A percentile compares a stretch with the other conserved stretches of the same genome.
Evolutionary conservation across 192 early-diverging fungal species (phyloP).

Genomic region (Thoreauomyces humboldtii): DNA sequence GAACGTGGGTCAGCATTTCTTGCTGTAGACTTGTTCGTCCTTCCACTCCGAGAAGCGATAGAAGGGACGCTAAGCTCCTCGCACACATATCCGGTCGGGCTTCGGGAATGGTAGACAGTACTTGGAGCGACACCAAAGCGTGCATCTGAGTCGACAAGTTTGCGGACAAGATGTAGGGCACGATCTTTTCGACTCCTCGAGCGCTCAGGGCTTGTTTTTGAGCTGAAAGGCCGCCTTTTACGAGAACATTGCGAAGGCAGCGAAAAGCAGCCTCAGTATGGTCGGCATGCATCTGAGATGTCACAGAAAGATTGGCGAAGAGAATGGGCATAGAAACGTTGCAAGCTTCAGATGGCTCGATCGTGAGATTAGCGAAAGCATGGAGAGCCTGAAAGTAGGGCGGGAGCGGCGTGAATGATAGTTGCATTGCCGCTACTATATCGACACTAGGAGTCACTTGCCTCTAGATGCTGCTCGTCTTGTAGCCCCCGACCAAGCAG

Average conservation of each 20-base stretch:
- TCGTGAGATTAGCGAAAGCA: conserved; percentile 12
- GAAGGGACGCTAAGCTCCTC: not conserved
- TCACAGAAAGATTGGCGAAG: not conserved
- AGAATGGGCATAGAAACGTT: not conserved
- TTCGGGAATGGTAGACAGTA: not conserved
- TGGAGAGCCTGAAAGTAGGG: not conserved
- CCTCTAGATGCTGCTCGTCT: too few relatives aligned
- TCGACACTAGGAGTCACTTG: too few relatives aligned
- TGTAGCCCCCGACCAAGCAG: too few relatives aligned
- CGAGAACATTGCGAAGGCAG: conserved; percentile 17
- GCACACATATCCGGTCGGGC: not conserved
- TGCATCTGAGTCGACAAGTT: not conserved
- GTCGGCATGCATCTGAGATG: too few relatives aligned
- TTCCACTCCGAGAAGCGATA: not conserved
- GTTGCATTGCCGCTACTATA: not conserved
- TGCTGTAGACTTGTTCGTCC: not conserved
- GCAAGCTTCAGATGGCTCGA: not conserved
- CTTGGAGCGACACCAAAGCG: not conserved
- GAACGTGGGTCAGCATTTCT: not conserved
- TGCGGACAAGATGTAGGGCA: not conserved
- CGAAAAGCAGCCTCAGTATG: not conserved
- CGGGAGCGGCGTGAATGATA: not conserved
- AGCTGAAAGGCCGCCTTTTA: not conserved
- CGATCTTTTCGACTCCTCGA: not conserved
- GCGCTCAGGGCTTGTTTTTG: not conserved